Evolutionary conservation across 2,329 filamentous ascomycete species (phyloP).

Genomic region (Trichoderma brevicompactum): DNA sequence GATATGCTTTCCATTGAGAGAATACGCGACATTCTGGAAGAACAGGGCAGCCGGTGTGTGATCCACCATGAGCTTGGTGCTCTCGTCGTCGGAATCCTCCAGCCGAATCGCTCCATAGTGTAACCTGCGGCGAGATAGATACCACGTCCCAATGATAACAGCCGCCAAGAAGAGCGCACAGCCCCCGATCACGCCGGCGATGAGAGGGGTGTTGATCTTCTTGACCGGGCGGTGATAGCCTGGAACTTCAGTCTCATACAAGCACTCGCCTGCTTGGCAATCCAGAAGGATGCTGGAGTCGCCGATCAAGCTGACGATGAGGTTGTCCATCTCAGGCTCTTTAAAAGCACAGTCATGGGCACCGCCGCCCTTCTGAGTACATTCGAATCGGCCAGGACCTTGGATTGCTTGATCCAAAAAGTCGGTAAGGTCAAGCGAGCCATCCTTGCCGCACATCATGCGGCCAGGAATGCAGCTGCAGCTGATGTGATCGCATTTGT

Average conservation of each 20-base stretch:
- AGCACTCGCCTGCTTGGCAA: constrained; percentile 86
- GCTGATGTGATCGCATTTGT: constrained; percentile 81
- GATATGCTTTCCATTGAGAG: constrained; percentile 85
- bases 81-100: constrained; percentile 89
- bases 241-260: constrained; percentile 90
- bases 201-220: constrained; percentile 94
- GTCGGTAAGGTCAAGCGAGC: constrained; percentile 88
- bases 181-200: constrained; percentile 88
- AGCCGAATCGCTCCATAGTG: constrained; percentile 76
- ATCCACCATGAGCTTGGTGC: constrained; percentile 82
- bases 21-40: constrained; percentile 87
- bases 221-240: constrained; percentile 89
- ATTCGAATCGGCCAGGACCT: constrained; percentile 84
- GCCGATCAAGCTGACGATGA: constrained; percentile 88
- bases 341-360: constrained; percentile 76
- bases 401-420: constrained; percentile 83
- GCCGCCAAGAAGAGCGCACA: constrained; percentile 87
- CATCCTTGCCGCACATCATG: constrained; percentile 91
- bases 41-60: constrained; percentile 89
- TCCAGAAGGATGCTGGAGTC: constrained; percentile 84
- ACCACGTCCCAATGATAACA: constrained; percentile 83
- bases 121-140: constrained; percentile 75
- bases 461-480: constrained; percentile 89
- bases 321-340: constrained; percentile 88
- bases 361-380: constrained; percentile 67